Conservation (phyloP, 202 grass and related monocot genomes). For the Tripidium arundinaceum region DNA sequence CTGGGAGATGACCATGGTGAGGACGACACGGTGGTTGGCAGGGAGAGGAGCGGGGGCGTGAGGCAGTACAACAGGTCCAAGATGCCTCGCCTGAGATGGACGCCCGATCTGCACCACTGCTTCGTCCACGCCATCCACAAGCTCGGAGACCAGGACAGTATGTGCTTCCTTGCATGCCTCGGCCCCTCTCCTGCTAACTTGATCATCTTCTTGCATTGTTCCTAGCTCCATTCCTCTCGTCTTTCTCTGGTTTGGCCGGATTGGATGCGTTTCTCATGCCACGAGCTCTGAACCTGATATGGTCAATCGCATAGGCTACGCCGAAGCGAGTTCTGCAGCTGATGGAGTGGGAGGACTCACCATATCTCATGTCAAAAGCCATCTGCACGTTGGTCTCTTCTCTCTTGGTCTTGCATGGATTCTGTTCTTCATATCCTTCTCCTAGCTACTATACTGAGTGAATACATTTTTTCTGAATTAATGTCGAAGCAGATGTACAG, state of each 20-base stretch:
- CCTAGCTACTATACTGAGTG: too few relatives aligned
- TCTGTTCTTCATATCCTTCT: background rate
- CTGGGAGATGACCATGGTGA: constrained; percentile 38
- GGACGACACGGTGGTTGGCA: constrained; percentile 30
- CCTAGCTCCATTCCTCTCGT: background rate
- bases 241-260: background rate
- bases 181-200: background rate
- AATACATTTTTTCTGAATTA: too few relatives aligned
- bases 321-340: constrained; percentile 74
- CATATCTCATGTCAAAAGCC: constrained; percentile 82
- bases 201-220: background rate
- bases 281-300: constrained; percentile 20
- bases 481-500: constrained; percentile 76
- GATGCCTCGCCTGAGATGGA: constrained; percentile 87
- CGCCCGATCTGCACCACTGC: constrained; percentile 81
- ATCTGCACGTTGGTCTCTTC: constrained; percentile 58
- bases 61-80: constrained; percentile 89
- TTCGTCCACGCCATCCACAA: constrained; percentile 82
- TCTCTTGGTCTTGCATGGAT: background rate
- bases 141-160: constrained; percentile 92
- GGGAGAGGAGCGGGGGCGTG: constrained; percentile 54
- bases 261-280: background rate
- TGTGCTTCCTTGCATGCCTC: background rate
- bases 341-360: constrained; percentile 69
- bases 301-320: constrained; percentile 51